These are phyloP conservation scores for Aureobasidium mangrovei DNA, from an alignment of 2,329 filamentous ascomycete genomes.

Conservation along the genomic window DNA sequence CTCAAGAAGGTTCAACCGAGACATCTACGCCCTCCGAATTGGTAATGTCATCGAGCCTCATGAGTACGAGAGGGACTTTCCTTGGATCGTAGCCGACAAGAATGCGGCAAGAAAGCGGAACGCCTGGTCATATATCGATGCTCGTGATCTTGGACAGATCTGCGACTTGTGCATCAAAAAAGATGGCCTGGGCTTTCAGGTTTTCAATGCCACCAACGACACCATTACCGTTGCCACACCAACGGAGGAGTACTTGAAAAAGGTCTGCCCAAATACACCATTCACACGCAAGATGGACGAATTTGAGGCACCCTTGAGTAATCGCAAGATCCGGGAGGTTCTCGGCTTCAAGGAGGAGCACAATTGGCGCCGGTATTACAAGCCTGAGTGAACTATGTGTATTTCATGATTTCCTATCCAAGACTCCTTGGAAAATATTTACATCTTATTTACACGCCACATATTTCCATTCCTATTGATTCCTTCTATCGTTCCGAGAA, in stretches of 20 bases:
- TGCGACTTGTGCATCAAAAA: conserved; percentile 46
- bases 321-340: conserved; percentile 50
- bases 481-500: too few species aligned
- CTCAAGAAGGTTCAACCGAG: conserved; percentile 45
- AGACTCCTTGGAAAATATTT: too few species aligned
- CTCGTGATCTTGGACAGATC: conserved; percentile 53
- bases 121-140: conserved; percentile 56
- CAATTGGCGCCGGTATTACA: conserved; percentile 46
- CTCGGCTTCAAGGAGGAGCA: conserved; percentile 52
- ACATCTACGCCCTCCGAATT: conserved; percentile 54
- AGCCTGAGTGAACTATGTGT: conserved; percentile 18
- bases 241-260: conserved; percentile 45
- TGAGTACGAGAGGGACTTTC: conserved; percentile 49
- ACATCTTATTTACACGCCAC: too few species aligned
- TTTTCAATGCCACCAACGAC: conserved; percentile 58
- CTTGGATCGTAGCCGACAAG: conserved; percentile 38
- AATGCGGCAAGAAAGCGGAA: conserved; percentile 47
- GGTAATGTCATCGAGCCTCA: conserved; percentile 55
- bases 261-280: conserved; percentile 40
- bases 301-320: conserved; percentile 52
- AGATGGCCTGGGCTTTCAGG: conserved; percentile 50
- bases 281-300: conserved; percentile 49
- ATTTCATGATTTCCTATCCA: too few species aligned
- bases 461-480: too few species aligned
- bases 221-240: conserved; percentile 48